Percentiles rank a stretch among this genome's conserved stretches.
Conservation (phyloP, 257 asterid genomes). For the Penstemon newberryi region DNA sequence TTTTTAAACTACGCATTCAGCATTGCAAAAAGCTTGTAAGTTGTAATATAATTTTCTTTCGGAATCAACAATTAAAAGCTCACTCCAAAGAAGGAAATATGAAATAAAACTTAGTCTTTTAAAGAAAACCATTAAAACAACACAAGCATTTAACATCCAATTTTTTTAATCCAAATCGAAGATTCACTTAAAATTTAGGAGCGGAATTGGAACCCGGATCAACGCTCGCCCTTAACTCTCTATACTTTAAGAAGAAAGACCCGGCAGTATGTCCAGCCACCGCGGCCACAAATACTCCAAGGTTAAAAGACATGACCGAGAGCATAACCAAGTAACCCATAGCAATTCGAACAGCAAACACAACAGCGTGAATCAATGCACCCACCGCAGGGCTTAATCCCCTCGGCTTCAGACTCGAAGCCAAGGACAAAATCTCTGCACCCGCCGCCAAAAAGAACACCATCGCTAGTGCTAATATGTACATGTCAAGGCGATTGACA, state of each 20-base stretch:
- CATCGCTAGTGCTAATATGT: slow-evolving; percentile 46
- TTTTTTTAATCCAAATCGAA: no score
- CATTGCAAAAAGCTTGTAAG: no score
- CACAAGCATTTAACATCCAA: no score
- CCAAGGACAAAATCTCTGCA: slow-evolving; percentile 44
- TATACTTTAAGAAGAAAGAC: slow-evolving; percentile 38
- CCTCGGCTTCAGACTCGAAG: slow-evolving; percentile 28
- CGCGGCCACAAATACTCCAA: slow-evolving; percentile 59
- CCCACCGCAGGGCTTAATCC: slow-evolving; percentile 26
- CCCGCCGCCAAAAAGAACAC: slow-evolving; percentile 48
- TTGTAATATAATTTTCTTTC: no score
- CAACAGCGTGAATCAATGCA: slow-evolving; percentile 37
- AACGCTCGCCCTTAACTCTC: slow-evolving; percentile 21
- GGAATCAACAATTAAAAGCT: no score
- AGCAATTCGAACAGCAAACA: slow-evolving; percentile 55
- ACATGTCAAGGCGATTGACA: slow-evolving; percentile 47
- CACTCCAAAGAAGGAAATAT: no score
- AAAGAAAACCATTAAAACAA: no score
- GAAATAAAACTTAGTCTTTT: no score
- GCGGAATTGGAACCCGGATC: slow-evolving; percentile 2
- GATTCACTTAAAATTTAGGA: no score
- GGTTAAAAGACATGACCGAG: slow-evolving; percentile 70
- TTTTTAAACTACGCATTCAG: no score
- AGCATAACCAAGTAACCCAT: slow-evolving; percentile 75
- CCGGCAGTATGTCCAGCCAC: slow-evolving; percentile 66